These are phyloP conservation scores for Pseudozyma hubeiensis DNA, from an alignment of 1,284 basidiomycete species.

Conservation along the genomic window DNA sequence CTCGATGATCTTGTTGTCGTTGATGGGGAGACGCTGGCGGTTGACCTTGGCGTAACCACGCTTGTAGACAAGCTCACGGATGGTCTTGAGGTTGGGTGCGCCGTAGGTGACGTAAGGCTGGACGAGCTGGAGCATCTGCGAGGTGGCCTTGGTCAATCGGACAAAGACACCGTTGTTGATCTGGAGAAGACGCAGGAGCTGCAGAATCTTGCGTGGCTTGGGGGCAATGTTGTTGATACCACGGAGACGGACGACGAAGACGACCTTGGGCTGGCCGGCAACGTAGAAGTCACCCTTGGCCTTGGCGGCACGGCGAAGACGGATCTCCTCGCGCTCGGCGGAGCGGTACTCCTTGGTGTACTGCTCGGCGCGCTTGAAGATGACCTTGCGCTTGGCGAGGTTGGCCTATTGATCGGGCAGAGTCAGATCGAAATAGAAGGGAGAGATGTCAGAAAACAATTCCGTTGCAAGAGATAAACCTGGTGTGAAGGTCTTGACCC, in stretches of 20 bases:
- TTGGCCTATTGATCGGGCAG: slow-evolving; percentile 74
- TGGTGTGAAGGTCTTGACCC: no score
- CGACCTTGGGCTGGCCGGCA: slow-evolving; percentile 93
- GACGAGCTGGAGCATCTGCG: slow-evolving; percentile 97
- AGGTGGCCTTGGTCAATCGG: slow-evolving; percentile 94
- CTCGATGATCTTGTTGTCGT: slow-evolving; percentile 95
- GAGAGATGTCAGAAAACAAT: slow-evolving; percentile 22
- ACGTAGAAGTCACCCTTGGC: slow-evolving; percentile 96
- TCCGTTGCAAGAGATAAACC: background rate
- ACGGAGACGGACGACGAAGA: slow-evolving; percentile 89
- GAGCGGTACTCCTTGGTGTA: slow-evolving; percentile 96
- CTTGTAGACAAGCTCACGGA: slow-evolving; percentile 99
- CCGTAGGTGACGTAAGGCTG: slow-evolving; percentile 92
- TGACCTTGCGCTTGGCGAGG: slow-evolving; percentile 91
- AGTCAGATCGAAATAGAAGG: background rate
- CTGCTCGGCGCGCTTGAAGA: slow-evolving; percentile 99
- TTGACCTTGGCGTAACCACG: slow-evolving; percentile 98
- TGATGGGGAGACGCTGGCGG: slow-evolving; percentile 95
- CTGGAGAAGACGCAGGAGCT: slow-evolving; percentile 96
- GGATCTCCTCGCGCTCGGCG: slow-evolving; percentile 96
- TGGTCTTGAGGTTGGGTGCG: slow-evolving; percentile 94
- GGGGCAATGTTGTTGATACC: slow-evolving; percentile 99
- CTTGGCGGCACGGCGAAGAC: slow-evolving; percentile 92
- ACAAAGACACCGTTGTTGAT: slow-evolving; percentile 99
- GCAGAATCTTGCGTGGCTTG: slow-evolving; percentile 98